Evolutionary conservation across 1,139 yeast species (phyloP), one percentile per base, ranked within the genome.

Genomic region (Taphrina confusa): DNA sequence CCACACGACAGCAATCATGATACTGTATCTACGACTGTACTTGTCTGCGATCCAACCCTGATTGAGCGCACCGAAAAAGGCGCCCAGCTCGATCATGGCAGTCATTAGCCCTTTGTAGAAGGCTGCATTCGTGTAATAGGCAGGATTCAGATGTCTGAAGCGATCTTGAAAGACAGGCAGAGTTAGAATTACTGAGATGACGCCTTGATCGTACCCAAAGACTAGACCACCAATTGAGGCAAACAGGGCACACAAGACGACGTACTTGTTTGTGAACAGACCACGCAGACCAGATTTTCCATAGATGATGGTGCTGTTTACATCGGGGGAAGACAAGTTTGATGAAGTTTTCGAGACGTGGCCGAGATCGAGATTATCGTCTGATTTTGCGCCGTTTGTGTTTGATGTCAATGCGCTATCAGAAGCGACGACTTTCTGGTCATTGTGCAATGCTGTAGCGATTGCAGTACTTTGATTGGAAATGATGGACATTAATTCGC

Each of bases 131-230:
- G 40, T 46, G 58, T 54, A n/a, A 20, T 31, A 45, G 18, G 36
- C 44, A 27, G 51, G 50, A 6, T 54, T 46, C 18, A 54, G 49
- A 57, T 62, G 14, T 62, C 62, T 31, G 63, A 65, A 16, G 44
- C 62, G 54, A 22, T 50, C 62, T 61, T 62, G 60, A 31, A 65
- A 65, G 39, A 77, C 78, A 12, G 75, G 70, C 84, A 81, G 80
- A 63, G 79, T 82, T 75, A 81, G 68, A 63, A 81, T 76, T 72
- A 83, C 83, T 42, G 81, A 76, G 64, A 81, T 79, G 65, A 81
- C 79, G 67, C 84, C 84, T 20, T 83, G 80, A 51, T 71, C 70
- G 61, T 70, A 70, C 36, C 73, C 73, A 63, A 69, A 71, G 64
- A 71, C 66, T 30, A 70, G 61, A 50, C 72, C 72, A 34, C 73